Evolutionary conservation across 768 basidiomycete genomes (phyloP), one percentile per base, ranked within the genome.

Genomic region (Lactarius quietus): DNA sequence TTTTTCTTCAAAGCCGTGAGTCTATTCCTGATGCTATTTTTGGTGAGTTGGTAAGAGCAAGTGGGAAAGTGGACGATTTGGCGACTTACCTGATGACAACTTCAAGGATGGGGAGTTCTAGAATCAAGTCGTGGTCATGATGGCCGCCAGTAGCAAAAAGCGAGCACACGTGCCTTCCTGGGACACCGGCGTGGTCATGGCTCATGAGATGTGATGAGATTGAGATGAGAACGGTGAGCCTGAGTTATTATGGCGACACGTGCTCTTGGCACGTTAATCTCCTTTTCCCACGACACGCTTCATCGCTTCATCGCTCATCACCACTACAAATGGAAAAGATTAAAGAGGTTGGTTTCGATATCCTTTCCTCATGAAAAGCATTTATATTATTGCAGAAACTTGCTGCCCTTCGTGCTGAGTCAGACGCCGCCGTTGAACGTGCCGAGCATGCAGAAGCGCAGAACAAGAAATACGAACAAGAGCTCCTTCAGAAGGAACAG

Each of bases 1-100:
- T 96, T 89, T 81, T 94, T 91, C 84, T 95, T 95, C 75, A 95
- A 86, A 14, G 87, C 95, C 9, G 95, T 96, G 56, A 99, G 85
- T 68, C 96, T 86, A 77, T 97, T 96, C 64, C 96, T 87, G 75
- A 98, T 95, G 77, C 93, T 96, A 75, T 53, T 39, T 41, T 54
- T 26, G 63, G 39, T 3, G 26, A 51, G 48, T 38, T 5, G 38
- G 38, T 38, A 38, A 38, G 14, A 15, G 59, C 33, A 35, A 48
- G 57, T 23, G 28, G n/a, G 38, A 59, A 62, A 29, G 23, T 54
- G n/a, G n/a, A n/a, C 45, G 39, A 39, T 38, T 58, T 41, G 35
- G 45, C 10, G 36, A 36, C n/a, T 54, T 70, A 94, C 94, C 92
- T 90, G 77, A 97, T 94, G 70, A 98, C 86, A 35, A 90, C 84